Base-by-base conservation (phyloP, 164 flowering plant species). In the Nymphaea thermarum region DNA sequence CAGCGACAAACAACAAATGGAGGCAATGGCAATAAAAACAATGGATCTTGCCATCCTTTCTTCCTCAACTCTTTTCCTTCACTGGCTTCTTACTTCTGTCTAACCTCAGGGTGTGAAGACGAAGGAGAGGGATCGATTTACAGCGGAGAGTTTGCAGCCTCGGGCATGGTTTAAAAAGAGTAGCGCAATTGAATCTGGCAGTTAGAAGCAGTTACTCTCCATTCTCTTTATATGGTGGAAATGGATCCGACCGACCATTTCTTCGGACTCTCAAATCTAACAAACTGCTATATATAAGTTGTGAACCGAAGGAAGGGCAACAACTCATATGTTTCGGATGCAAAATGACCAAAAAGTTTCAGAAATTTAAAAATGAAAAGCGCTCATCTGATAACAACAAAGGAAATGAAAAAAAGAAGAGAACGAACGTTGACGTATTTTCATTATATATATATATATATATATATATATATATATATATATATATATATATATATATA, bases 1-100 rank as follows among this genome's bases (percentile, higher is more conserved):
- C 64, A 16, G 10, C 14, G 60, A n/a, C 43, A 62, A 42, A 57
- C 61, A 62, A 44, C 65, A 68, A 17, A 62, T 41, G 64, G 42
- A 62, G 12, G 8, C 11, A 17, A 62, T 8, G 7, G 42, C 64
- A 10, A 62, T 17, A 62, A 62, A 2, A 62, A 25, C 64, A 7
- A 17, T 41, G 7, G 42, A 62, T 41, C 42, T 62, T 62, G 64
- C 64, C 64, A 62, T 62, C 8, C 10, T 62, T 12, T 17, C n/a
- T 41, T 14, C 64, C 42, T 41, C 42, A 62, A 62, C 11, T 10
- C 12, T 17, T 51, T 51, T 47, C 14, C 14, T 10, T 10, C 57
- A 51, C 5, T 51, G 12, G 8, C 15, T 10, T 51, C 10, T 10
- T 45, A 8, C 57, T 51, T 51, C 57, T 8, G 14, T 47, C 14